Evolutionary conservation across 2,329 filamentous ascomycete genomes (phyloP).

Genomic region (Lasiodiplodia gonubiensis): DNA sequence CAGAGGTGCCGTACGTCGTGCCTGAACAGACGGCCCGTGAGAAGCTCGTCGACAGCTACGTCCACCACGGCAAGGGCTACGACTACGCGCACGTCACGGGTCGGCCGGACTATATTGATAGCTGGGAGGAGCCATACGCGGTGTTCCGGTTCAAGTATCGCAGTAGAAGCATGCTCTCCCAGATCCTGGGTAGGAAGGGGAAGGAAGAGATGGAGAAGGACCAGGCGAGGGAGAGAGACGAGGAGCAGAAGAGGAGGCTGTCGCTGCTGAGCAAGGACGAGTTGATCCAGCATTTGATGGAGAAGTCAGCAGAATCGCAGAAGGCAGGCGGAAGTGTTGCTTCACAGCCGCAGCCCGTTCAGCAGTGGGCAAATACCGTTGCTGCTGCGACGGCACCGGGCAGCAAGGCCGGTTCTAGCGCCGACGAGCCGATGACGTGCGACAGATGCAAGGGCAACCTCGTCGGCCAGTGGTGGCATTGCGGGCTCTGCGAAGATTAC

Average conservation of each 20-base stretch:
- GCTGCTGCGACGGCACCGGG: not conserved
- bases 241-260: slow-evolving; percentile 31
- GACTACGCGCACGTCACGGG: slow-evolving; percentile 46
- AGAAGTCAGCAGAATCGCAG: not conserved
- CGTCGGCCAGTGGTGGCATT: slow-evolving; percentile 3
- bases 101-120: slow-evolving; percentile 51
- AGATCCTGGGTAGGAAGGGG: slow-evolving; percentile 38
- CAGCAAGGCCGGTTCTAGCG: not conserved
- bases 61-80: slow-evolving; percentile 43
- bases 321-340: not conserved
- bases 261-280: slow-evolving; percentile 41
- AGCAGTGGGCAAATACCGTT: not conserved
- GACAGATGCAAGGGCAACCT: not conserved
- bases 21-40: slow-evolving; percentile 30
- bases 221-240: slow-evolving; percentile 26
- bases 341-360: not conserved
- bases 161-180: slow-evolving; percentile 39
- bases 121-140: slow-evolving; percentile 47
- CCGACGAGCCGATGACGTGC: not conserved
- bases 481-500: not conserved
- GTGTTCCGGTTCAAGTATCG: slow-evolving; percentile 58
- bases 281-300: slow-evolving; percentile 34
- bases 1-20: slow-evolving; percentile 38
- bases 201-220: slow-evolving; percentile 34
- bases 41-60: slow-evolving; percentile 40